Evolutionary conservation across 306 rosid species (phyloP), one percentile per base, ranked within the genome.

Genomic region (Vachellia pachyceras): DNA sequence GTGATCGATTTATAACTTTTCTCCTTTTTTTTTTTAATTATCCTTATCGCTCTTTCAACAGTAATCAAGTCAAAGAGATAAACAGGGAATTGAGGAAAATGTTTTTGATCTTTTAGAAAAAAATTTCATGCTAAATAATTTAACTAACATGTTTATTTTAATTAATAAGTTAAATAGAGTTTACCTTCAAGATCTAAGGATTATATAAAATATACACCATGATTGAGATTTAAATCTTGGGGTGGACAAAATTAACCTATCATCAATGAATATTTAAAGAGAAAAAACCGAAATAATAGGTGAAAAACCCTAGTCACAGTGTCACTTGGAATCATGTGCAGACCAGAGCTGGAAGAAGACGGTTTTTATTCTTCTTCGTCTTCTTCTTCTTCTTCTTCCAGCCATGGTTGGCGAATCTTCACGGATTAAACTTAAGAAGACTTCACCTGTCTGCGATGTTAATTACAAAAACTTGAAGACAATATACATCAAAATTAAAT

Each of bases 281-380:
- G 8, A 18, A 50, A 6, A 6, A 50, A 1, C 10, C 18, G 10
- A 50, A 15, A 5, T n/a, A 54, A 54, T n/a, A 18, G 22, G 25
- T 40, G 41, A 2, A 29, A 55, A 47, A 55, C 18, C 69, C 17
- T 18, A 76, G 55, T 82, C 64, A 76, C 25, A 67, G 29, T 36
- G 58, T 37, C 84, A 86, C 79, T 33, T 83, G 89, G 78, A 82
- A 66, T 75, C 86, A 65, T 74, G 80, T 72, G 82, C 18, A 4
- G 9, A 68, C 36, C 9, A 66, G 72, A 40, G 40, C 25, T 11
- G 39, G 65, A 69, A 50, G 45, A 81, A 5, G 47, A 63, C n/a
- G 42, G 11, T 25, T 71, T 54, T n/a, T 54, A 11, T n/a, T 54
- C n/a, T 7, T 50, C 57, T 15, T 50, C 55, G 14, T 7, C n/a